These are phyloP conservation scores for Phytophthora brassicae DNA, from an alignment of 352 stramenopile species.

Conservation along the genomic window DNA sequence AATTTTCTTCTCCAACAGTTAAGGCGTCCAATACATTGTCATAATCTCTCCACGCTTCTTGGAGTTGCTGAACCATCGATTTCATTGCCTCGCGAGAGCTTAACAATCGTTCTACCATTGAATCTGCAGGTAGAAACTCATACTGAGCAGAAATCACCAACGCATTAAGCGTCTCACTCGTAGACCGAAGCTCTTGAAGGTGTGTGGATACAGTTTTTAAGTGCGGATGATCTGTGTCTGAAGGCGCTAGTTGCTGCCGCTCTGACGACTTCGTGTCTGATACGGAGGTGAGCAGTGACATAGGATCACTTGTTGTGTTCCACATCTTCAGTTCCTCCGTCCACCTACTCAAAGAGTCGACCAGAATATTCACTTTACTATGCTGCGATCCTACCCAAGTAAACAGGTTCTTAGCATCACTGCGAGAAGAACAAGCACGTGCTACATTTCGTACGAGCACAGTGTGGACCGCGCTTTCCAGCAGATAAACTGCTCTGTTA, in stretches of 20 bases:
- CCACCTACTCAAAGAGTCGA: slow-evolving; percentile 21
- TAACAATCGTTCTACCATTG: slow-evolving; percentile 9
- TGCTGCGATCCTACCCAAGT: slow-evolving; percentile 3
- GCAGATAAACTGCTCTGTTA: slow-evolving; percentile 31
- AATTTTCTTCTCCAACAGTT: not conserved
- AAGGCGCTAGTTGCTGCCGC: not conserved
- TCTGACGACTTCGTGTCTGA: not conserved
- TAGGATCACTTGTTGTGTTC: slow-evolving; percentile 19
- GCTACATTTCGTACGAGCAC: slow-evolving; percentile 26
- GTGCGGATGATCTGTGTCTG: not conserved
- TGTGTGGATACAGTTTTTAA: slow-evolving; percentile 18
- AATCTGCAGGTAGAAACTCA: slow-evolving; percentile 25
- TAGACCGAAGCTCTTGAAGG: slow-evolving; percentile 43
- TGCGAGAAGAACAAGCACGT: slow-evolving; percentile 6
- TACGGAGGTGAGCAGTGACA: slow-evolving; percentile 1
- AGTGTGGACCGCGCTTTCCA: slow-evolving; percentile 39
- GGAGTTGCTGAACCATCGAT: slow-evolving; percentile 26
- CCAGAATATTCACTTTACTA: slow-evolving; percentile 13
- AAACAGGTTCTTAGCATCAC: slow-evolving; percentile 9
- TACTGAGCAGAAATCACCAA: slow-evolving; percentile 47
- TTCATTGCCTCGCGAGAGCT: slow-evolving; percentile 23
- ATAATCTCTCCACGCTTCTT: slow-evolving; percentile 30
- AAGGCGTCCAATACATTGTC: slow-evolving; percentile 13
- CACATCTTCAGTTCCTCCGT: slow-evolving; percentile 20
- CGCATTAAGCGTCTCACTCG: slow-evolving; percentile 55